These are phyloP conservation scores for Vigna unguiculata DNA, from an alignment of 306 rosid species.

Conservation along the genomic window DNA sequence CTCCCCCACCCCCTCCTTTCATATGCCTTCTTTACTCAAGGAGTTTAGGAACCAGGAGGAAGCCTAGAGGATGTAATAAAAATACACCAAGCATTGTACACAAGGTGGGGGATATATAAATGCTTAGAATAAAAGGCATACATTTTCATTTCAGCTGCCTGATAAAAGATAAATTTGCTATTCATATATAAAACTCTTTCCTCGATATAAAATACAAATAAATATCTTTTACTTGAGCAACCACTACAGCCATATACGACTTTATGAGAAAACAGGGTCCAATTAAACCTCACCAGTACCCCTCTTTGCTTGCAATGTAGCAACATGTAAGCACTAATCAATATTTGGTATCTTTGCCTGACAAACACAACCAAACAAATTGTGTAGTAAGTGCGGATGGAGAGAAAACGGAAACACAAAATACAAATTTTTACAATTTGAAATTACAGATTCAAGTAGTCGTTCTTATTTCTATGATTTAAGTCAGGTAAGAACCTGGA, in stretches of 20 bases:
- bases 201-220: neutral
- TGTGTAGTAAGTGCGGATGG: neutral
- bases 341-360: slow-evolving; percentile 96
- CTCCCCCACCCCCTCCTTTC: too few species aligned
- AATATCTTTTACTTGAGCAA: neutral
- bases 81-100: slow-evolving; percentile 10
- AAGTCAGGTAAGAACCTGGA: neutral
- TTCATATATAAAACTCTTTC: slow-evolving; percentile 15
- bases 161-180: slow-evolving; percentile 3
- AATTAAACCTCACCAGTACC: slow-evolving; percentile 90
- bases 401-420: slow-evolving; percentile 13
- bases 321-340: slow-evolving; percentile 80
- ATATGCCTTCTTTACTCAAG: too few species aligned
- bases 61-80: neutral
- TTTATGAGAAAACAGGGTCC: slow-evolving; percentile 28
- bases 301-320: slow-evolving; percentile 83
- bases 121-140: neutral
- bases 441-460: neutral
- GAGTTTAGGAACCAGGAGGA: neutral
- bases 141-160: neutral
- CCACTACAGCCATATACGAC: neutral
- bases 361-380: slow-evolving; percentile 42
- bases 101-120: neutral
- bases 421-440: slow-evolving; percentile 9
- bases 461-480: neutral